These are phyloP conservation scores for Microthlaspi erraticum DNA, from an alignment of 345 rosid species.

Conservation along the genomic window DNA sequence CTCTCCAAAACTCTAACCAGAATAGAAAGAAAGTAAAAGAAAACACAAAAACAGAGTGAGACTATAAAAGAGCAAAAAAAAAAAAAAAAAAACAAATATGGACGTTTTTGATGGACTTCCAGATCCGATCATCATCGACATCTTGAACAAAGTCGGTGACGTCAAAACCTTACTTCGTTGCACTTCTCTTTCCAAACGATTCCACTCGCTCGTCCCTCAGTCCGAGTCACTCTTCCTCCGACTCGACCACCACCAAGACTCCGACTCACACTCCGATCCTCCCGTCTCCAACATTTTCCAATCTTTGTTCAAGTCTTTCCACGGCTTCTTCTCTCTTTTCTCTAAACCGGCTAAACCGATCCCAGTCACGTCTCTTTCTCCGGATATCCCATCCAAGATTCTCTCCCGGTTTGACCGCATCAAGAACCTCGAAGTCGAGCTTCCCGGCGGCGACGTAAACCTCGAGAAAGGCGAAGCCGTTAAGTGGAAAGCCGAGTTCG, in stretches of 20 bases:
- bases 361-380: background rate
- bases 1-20: constrained; percentile 27
- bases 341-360: constrained; percentile 39
- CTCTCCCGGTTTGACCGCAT: constrained; percentile 34
- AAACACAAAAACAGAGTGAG: background rate
- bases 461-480: constrained; percentile 34
- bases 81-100: constrained; percentile 9
- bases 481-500: constrained; percentile 41
- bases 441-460: constrained; percentile 25
- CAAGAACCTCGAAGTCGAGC: constrained; percentile 18
- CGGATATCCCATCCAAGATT: constrained; percentile 32
- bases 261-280: constrained; percentile 20
- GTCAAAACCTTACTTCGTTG: constrained; percentile 44
- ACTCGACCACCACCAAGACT: background rate
- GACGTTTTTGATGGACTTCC: constrained; percentile 45
- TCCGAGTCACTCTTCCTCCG: constrained; percentile 42
- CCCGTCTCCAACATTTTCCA: constrained; percentile 9
- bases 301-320: constrained; percentile 31
- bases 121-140: constrained; percentile 36
- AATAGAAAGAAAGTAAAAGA: constrained; percentile 5
- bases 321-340: constrained; percentile 24
- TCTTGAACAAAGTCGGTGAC: constrained; percentile 45
- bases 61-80: background rate
- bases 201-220: constrained; percentile 41
- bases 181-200: constrained; percentile 37